Base-by-base conservation (phyloP, 495 filamentous ascomycete species). In the Podospora comata region DNA sequence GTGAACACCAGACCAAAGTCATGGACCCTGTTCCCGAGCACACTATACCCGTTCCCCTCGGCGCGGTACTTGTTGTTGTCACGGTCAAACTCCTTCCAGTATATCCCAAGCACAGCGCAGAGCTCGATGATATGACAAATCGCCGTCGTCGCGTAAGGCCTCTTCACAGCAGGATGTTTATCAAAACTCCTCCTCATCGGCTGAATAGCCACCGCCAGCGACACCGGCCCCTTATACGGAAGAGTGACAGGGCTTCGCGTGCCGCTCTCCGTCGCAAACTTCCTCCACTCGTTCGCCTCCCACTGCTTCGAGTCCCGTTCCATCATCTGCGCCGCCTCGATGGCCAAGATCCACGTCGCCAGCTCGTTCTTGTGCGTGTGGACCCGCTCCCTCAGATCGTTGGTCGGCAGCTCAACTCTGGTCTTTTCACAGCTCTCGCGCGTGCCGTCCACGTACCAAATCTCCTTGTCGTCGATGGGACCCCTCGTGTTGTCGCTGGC, bases 121-220 rank as follows among this genome's bases (percentile, higher is more conserved):
- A 80, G 74, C 58, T 77, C 76, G 2, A 81, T 73, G 15, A 79
- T 69, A 67, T 77, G 75, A 48, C 70, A 74, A 2, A 81, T 72
- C n/a, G 79, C 76, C 5, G 73, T 75, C 26, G 70, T 79, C 3
- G 78, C 79, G 57, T 78, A 80, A 2, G 79, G 77, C 68, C 77
- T 79, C 18, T 76, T 78, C 34, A 80, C 77, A 0, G 32, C 67
- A 7, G 80, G 77, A 34, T 79, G 77, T 62, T 77, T 78, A 55
- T 83, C 80, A 73, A 78, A 83, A n/a, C 75, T 78, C 26, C 80
- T 62, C 48, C 67, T 82, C 69, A 80, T 79, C 23, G 73, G 68
- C 69, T 81, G 78, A 4, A 81, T 71, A 27, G 76, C 76, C 44
- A 83, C 76, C 20, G 73, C 75, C 48, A 83, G 68, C 7, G 62